Evolutionary conservation across 2,329 filamentous ascomycete genomes (phyloP), one percentile per base, ranked within the genome.

Genomic region (Elsinoe perseae): DNA sequence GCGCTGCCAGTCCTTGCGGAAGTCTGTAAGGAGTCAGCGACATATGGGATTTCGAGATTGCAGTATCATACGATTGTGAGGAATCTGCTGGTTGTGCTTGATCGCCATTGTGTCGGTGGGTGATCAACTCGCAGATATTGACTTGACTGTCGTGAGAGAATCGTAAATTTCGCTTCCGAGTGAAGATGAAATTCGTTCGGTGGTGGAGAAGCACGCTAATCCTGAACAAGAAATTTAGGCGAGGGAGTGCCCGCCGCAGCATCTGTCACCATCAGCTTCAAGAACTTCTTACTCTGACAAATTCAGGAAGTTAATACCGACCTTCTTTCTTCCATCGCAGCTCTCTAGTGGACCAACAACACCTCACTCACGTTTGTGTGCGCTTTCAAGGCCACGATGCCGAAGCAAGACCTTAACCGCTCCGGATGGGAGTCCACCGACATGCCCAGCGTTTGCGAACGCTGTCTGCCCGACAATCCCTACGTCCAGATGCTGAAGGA

Each of bases 1-100:
- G 81, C 90, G 89, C 80, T 97, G 91, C 93, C 93, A 98, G 84
- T 98, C 91, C 89, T 95, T 96, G 81, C 89, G 91, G 89, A 95
- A 95, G 77, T 96, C 88, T 93, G 72, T 62, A 64, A 66, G n/a
- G 57, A 58, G 62, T 72, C 64, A 72, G 68, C 62, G 63, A 61
- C 57, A 57, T 18, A 4, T n/a, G 50, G n/a, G 32, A 25, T 20
- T 34, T 12, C 7, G 16, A 28, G 28, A 14, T 20, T 7, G 10
- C 44, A 18, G 4, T 54, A 36, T 32, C 65, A 61, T 68, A 72
- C 66, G 91, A 85, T 95, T 95, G 84, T 92, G 87, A 76, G 87
- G 86, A 78, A 96, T 86, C 82, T 92, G 87, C 83, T 96, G 90
- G 82, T 97, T 97, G 87, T 96, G 90, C 86, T 95, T 95, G 89